phyloP scores from a whole-genome alignment of 1,284 basidiomycete genomes.

The Rhizoctonia solani region DNA sequence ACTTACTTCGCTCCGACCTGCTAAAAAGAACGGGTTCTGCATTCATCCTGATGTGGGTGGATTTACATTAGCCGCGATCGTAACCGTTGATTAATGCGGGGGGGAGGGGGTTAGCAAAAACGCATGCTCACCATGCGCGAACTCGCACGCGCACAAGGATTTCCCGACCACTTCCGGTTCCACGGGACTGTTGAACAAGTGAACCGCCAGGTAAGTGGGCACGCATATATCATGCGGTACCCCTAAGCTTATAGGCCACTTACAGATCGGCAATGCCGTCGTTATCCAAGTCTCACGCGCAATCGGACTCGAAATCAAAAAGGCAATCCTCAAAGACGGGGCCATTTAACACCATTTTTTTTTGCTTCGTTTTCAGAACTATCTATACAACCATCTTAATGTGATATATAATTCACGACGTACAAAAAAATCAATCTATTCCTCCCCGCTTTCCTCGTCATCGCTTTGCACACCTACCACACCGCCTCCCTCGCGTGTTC shows the following conservation, averaged over 20 bases:
- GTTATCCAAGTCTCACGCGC: constrained; percentile 17
- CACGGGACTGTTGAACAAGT: constrained; percentile 20
- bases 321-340: constrained; percentile 26
- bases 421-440: background rate
- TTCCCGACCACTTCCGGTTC: constrained; percentile 22
- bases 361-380: background rate
- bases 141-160: constrained; percentile 31
- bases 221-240: background rate
- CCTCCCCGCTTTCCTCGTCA: constrained; percentile 13
- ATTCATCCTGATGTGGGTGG: constrained; percentile 22
- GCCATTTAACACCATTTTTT: background rate
- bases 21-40: constrained; percentile 31
- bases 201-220: constrained; percentile 24
- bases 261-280: constrained; percentile 30
- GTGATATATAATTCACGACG: background rate
- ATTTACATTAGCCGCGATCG: background rate
- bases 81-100: too few species aligned
- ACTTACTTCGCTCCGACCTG: constrained; percentile 16
- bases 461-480: constrained; percentile 12
- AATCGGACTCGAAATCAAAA: constrained; percentile 24
- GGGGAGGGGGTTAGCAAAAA: too few species aligned
- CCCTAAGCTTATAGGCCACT: background rate
- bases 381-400: background rate
- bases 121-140: constrained; percentile 31
- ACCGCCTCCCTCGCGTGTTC: constrained; percentile 5